phyloP scores from a whole-genome alignment of 352 stramenopile species.

The Aphanomyces euteiches region DNA sequence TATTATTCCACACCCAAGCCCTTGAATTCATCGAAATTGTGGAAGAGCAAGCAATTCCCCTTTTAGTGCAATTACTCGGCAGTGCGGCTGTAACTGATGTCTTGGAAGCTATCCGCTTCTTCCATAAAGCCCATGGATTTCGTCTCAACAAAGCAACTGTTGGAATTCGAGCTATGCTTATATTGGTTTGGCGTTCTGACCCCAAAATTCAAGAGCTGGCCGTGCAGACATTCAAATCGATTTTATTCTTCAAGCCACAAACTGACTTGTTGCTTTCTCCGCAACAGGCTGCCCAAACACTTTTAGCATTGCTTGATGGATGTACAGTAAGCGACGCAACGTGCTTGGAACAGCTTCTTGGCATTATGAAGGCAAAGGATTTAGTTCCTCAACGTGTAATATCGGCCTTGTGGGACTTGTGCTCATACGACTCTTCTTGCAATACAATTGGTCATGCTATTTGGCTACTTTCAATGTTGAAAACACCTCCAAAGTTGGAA shows the following conservation, averaged over 20 bases:
- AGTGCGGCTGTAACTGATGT: slow-evolving; percentile 91
- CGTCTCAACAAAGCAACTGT: slow-evolving; percentile 83
- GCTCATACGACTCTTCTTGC: slow-evolving; percentile 13
- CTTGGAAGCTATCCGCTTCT: slow-evolving; percentile 91
- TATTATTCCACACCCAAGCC: slow-evolving; percentile 91
- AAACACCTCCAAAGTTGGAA: slow-evolving; percentile 43
- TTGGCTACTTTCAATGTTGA: slow-evolving; percentile 23
- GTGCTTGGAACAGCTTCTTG: slow-evolving; percentile 71
- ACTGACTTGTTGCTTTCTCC: slow-evolving; percentile 43
- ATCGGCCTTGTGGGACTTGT: slow-evolving; percentile 66
- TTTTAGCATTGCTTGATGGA: slow-evolving; percentile 70
- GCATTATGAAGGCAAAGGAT: slow-evolving; percentile 52
- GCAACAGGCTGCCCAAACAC: slow-evolving; percentile 54
- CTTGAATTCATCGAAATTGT: slow-evolving; percentile 91
- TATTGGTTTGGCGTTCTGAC: slow-evolving; percentile 89
- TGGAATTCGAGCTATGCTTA: slow-evolving; percentile 89
- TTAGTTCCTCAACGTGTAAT: slow-evolving; percentile 61
- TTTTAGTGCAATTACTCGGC: slow-evolving; percentile 84
- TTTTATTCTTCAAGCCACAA: slow-evolving; percentile 58
- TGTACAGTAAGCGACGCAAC: slow-evolving; percentile 74
- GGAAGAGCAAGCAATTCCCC: slow-evolving; percentile 65
- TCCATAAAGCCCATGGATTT: slow-evolving; percentile 89
- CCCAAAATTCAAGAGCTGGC: slow-evolving; percentile 88
- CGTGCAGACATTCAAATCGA: slow-evolving; percentile 69
- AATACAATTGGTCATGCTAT: slow-evolving; percentile 23